Evolutionary conservation across 495 filamentous ascomycete genomes (phyloP).

Genomic region (Ramalina intermedia): DNA sequence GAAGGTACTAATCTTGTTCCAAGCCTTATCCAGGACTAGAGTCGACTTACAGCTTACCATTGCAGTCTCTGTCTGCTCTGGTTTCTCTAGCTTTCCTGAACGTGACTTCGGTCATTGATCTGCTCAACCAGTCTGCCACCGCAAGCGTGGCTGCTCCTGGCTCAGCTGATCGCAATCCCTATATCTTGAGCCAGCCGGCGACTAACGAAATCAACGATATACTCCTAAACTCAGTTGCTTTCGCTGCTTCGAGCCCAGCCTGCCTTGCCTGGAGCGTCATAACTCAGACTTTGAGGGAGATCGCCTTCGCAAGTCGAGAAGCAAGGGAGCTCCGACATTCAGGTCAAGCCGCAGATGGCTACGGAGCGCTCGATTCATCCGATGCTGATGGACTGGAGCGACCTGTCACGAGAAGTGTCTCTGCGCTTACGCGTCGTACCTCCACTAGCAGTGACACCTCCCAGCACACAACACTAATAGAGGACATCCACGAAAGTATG

Average conservation of each 20-base stretch:
- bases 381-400: conserved; percentile 15
- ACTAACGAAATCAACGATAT: conserved; percentile 51
- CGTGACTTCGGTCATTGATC: conserved; percentile 30
- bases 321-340: conserved; percentile 47
- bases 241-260: conserved; percentile 44
- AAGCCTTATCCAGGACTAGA: conserved; percentile 29
- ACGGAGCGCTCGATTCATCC: conserved; percentile 13
- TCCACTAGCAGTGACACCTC: conserved; percentile 21
- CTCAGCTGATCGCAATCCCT: conserved; percentile 31
- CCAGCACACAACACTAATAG: conserved; percentile 32
- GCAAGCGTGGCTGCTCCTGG: conserved; percentile 15
- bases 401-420: conserved; percentile 3
- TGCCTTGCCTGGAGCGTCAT: conserved; percentile 67
- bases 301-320: conserved; percentile 42
- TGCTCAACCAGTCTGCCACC: conserved; percentile 18
- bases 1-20: conserved; percentile 17
- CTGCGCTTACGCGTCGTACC: conserved; percentile 4
- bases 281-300: conserved; percentile 48
- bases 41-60: conserved; percentile 38
- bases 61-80: conserved; percentile 54
- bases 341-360: conserved; percentile 40
- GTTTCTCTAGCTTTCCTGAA: conserved; percentile 64
- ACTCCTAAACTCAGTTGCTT: conserved; percentile 35
- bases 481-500: conserved; percentile 36
- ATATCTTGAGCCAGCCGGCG: conserved; percentile 46